Conservation (phyloP, 1,139 yeast genomes). For the Suzukiozyma palmioleophila region DNA sequence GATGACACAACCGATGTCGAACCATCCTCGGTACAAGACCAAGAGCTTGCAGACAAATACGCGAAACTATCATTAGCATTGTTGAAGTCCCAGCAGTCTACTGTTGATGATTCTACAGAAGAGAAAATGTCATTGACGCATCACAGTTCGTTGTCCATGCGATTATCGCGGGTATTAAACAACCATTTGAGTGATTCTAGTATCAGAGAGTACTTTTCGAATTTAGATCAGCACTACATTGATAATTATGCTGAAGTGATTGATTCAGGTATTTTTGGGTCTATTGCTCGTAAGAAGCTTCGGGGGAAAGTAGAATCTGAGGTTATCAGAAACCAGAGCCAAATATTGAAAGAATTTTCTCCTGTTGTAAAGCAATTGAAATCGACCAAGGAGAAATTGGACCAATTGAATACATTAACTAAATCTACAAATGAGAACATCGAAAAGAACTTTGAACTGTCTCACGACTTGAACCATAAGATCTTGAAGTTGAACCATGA, state of each 20-base stretch:
- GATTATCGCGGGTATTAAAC: slow-evolving; percentile 50
- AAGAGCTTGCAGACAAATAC: slow-evolving; percentile 32
- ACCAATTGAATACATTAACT: slow-evolving; percentile 34
- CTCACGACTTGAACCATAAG: slow-evolving; percentile 25
- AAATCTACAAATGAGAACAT: slow-evolving; percentile 35
- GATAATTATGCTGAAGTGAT: slow-evolving; percentile 32
- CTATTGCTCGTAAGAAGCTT: slow-evolving; percentile 53
- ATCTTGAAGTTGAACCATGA: slow-evolving; percentile 39
- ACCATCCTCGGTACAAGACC: slow-evolving; percentile 10
- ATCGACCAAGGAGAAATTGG: slow-evolving; percentile 35
- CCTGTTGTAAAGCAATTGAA: slow-evolving; percentile 49
- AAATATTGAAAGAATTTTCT: slow-evolving; percentile 56
- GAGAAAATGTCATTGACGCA: not conserved
- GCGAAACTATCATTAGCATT: slow-evolving; percentile 30
- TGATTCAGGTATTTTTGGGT: slow-evolving; percentile 54
- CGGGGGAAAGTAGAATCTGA: slow-evolving; percentile 72
- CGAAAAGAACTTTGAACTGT: slow-evolving; percentile 17
- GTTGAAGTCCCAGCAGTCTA: slow-evolving; percentile 11
- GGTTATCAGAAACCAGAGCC: slow-evolving; percentile 56
- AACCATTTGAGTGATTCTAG: slow-evolving; percentile 45
- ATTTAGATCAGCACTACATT: slow-evolving; percentile 38
- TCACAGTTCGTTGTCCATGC: slow-evolving; percentile 31
- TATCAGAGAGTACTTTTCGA: slow-evolving; percentile 43
- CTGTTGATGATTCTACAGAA: slow-evolving; percentile 5
- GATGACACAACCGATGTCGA: slow-evolving; percentile 10